Base-by-base conservation (phyloP, 129 eudicot species). In the Artemisia argyi region DNA sequence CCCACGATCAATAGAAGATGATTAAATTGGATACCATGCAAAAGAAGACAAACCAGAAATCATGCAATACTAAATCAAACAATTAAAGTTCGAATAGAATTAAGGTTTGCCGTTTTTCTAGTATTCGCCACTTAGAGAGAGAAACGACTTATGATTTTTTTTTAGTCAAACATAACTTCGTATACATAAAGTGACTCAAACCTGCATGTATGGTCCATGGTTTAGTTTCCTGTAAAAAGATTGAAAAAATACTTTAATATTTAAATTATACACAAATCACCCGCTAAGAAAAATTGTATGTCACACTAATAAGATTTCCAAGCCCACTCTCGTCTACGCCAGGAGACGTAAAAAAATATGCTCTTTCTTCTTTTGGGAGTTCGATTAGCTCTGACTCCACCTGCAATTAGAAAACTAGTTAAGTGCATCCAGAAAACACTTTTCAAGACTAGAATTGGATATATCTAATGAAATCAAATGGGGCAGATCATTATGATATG, bases 201-300 rank as follows among this genome's bases (percentile, higher is more conserved):
- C 99, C 99, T 80, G 99, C 77, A 81, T 82, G 93, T 78, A 94
- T 94, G 55, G 99, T 94, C 99, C 98, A 90, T 60, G 99, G 97
- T 76, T 88, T 94, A 19, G 96, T 82, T 81, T 94, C 98, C 98
- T 94, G 81, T 42, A 72, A 68, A 69, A 78, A 64, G 47, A 44
- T 35, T 0, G 47, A n/a, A 65, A 74, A 19, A 48, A 66, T 4
- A 53, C 65, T 14, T 60, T 57, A 75, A 54, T 49, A 11, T 5
- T 12, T 57, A 63, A 51, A 53, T 73, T 39, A 44, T 24, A 22
- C 32, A 52, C 39, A 72, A 67, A 55, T 24, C 68, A 65, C 66
- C 14, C 14, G 7, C 52, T 44, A 35, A 54, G 17, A 35, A 65
- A 65, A 11, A 11, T 63, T 65, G 82, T 94, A 94, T n/a, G 99